phyloP scores from a whole-genome alignment of 768 basidiomycete genomes.

The Hericium erinaceus region DNA sequence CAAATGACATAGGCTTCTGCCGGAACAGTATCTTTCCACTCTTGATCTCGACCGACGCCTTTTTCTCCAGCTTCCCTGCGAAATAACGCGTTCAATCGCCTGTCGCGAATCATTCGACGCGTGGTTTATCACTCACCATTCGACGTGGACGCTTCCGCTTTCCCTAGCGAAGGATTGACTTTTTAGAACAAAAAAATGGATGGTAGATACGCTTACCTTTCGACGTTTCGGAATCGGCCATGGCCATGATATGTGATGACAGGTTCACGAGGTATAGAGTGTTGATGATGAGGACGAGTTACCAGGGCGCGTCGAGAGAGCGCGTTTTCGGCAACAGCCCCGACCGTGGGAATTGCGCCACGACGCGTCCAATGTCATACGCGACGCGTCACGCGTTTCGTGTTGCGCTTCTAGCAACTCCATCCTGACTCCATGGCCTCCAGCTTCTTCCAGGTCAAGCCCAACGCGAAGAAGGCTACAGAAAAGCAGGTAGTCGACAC shows the following conservation, averaged over 20 bases:
- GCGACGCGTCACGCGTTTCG: slow-evolving; percentile 12
- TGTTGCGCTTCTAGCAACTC: background rate
- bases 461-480: slow-evolving; percentile 11
- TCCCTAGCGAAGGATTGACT: background rate
- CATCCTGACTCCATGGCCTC: slow-evolving; percentile 35
- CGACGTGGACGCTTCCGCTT: background rate
- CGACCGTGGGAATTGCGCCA: slow-evolving; percentile 1
- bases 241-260: background rate
- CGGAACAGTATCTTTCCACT: slow-evolving; percentile 70
- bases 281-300: background rate
- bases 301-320: background rate
- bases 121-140: slow-evolving; percentile 2
- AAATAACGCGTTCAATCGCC: slow-evolving; percentile 8
- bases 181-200: no score
- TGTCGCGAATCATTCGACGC: background rate
- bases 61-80: slow-evolving; percentile 31
- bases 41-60: slow-evolving; percentile 51
- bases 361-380: background rate
- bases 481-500: slow-evolving; percentile 35
- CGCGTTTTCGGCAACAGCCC: slow-evolving; percentile 7
- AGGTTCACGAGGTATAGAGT: background rate
- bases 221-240: background rate
- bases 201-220: background rate
- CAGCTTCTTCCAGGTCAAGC: slow-evolving; percentile 46
- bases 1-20: slow-evolving; percentile 65